Base-by-base conservation (phyloP, 768 basidiomycete genomes). In the Hygrophorus pudorinus region DNA sequence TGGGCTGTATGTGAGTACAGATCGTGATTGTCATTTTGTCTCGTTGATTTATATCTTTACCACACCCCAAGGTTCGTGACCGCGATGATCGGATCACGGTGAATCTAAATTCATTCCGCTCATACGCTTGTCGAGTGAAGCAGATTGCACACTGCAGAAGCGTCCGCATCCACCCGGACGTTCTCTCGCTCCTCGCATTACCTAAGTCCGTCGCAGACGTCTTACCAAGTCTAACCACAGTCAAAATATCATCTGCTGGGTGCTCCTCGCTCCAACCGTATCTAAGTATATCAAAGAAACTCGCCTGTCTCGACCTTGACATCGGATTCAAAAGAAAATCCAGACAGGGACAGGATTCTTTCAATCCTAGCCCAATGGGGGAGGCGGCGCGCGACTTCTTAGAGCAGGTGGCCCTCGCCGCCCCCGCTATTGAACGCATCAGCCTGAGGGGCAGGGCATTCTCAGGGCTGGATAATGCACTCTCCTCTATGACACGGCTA, bases 381-480 rank as follows among this genome's bases (percentile, higher is more conserved):
- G 4, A 24, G 4, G 7, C 57, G 17, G 47, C 62, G 10, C 52
- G 43, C 20, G 48, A 57, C 8, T 62, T 62, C 43, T 40, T 67
- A 40, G 51, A 61, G 34, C 53, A 56, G 14, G 50, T 66, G 16
- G 51, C 53, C 11, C 52, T 47, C 20, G 44, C 65, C 5, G 59
- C 62, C 21, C 53, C 53, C 7, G 44, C 50, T 5, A 58, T 75
- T 30, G 57, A 62, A 31, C 56, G 54, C 27, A 43, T 76, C 5
- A 61, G 55, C 21, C 51, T 76, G 11, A 67, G 73, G 36, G 72
- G 74, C 4, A 49, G 48, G 6, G 56, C 56, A 3, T 56, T 61
- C 34, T 38, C 55, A 36, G 54, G 56, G 9, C 46, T 67, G 5
- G 62, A 65, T 37, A 30, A 42, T 5, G 53, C 55, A 27, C 59